phyloP scores from a whole-genome alignment of 257 asterid genomes.

The Jaltomata sinuosa region DNA sequence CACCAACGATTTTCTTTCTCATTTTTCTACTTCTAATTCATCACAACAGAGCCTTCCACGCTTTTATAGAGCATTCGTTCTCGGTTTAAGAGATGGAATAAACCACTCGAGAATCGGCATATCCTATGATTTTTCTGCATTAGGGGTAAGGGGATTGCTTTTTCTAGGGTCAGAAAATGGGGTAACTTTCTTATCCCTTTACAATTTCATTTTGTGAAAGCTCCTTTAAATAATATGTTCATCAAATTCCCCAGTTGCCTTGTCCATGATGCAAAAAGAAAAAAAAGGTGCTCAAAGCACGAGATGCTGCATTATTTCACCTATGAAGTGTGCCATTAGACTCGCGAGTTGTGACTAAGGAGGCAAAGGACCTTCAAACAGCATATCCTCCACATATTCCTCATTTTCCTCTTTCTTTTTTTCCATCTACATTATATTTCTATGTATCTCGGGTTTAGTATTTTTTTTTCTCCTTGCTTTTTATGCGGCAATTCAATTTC shows the following conservation, averaged over 20 bases:
- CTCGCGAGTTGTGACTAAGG: background rate
- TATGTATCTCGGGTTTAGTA: too few relatives aligned
- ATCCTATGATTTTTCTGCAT: slow-evolving; percentile 12
- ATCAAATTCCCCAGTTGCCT: slow-evolving; percentile 12
- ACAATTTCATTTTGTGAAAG: background rate
- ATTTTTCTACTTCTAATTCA: too few relatives aligned
- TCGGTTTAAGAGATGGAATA: slow-evolving; percentile 12
- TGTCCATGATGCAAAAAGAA: slow-evolving; percentile 1
- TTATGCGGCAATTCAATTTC: background rate
- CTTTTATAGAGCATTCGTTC: too few relatives aligned
- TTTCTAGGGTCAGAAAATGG: background rate
- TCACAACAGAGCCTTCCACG: background rate
- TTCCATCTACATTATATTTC: too few relatives aligned
- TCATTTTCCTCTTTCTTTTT: too few relatives aligned
- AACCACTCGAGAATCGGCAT: slow-evolving; percentile 29
- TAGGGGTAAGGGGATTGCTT: too few relatives aligned
- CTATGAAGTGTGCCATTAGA: background rate
- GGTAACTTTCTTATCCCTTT: slow-evolving; percentile 9
- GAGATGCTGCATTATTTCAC: background rate
- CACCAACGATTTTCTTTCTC: background rate
- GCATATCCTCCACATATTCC: slow-evolving; percentile 18
- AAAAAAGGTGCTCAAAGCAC: background rate
- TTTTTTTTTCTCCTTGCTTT: too few relatives aligned
- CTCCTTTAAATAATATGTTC: background rate
- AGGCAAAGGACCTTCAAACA: background rate